A percentile compares a stretch with the other conserved stretches of the same genome.
phyloP scores from a whole-genome alignment of 345 rosid genomes.

The Hevea brasiliensis region DNA sequence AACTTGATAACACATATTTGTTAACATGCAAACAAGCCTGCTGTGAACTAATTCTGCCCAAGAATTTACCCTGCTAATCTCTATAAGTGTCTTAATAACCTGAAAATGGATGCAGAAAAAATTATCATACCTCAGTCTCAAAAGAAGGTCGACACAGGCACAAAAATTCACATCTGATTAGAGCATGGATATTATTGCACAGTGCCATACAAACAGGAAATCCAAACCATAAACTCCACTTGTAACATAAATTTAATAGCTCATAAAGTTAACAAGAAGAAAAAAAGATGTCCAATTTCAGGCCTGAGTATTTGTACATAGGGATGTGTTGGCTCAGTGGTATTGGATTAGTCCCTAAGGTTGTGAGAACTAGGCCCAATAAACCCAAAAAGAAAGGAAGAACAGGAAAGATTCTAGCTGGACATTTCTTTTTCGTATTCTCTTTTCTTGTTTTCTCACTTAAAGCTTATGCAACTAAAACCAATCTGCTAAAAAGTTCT shows the following conservation, averaged over 20 bases:
- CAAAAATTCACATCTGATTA: background rate
- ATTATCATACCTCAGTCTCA: background rate
- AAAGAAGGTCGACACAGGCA: background rate
- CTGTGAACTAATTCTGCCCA: slow-evolving; percentile 98
- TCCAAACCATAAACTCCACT: background rate
- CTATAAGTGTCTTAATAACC: slow-evolving; percentile 82
- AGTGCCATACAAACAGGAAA: background rate
- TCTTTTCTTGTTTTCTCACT: background rate
- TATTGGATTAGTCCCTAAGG: too few relatives aligned
- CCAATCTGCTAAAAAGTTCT: background rate
- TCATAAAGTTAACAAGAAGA: background rate
- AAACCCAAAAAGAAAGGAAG: background rate
- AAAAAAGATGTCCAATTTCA: background rate
- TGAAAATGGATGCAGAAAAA: slow-evolving; percentile 31
- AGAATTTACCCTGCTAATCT: slow-evolving; percentile 70
- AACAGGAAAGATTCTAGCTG: background rate
- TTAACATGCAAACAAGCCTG: slow-evolving; percentile 84
- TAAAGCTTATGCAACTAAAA: background rate
- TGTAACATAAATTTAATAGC: background rate
- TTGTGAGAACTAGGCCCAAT: background rate
- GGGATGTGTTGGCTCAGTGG: background rate
- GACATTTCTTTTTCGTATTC: background rate
- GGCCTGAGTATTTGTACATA: too few relatives aligned
- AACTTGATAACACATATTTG: slow-evolving; percentile 83
- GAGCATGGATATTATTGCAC: background rate